Evolutionary conservation across 2,329 filamentous ascomycete species (phyloP), one percentile per base, ranked within the genome.

Genomic region (Pyrenochaeta sp.): DNA sequence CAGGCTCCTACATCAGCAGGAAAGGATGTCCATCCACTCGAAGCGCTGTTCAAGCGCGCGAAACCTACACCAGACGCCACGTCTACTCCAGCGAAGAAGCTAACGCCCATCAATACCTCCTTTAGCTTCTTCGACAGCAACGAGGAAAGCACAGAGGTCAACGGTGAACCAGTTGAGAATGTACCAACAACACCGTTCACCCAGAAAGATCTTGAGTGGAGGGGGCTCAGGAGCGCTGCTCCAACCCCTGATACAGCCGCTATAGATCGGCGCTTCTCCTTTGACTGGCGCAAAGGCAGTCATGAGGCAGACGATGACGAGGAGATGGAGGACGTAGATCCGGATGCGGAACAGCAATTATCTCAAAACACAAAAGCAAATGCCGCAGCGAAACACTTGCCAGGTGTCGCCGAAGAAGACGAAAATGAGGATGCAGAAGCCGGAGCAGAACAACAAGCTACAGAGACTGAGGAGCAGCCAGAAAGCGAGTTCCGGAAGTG

Each of bases 211-310:
- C 82, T 94, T 30, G 89, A 92, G 67, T 87, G 83, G 79, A 86
- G 93, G 61, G 86, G 86, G 50, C 74, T 91, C n/a, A 86, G 95
- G 54, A 97, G 93, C 73, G 93, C 93, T 5, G 95, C 95, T 2
- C 95, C 95, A 0, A 99, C 95, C 0, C 95, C 95, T 0, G 95
- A 99, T 73, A 98, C 95, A 0, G 92, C 92, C 1, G 88, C 93
- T 58, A 88, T 91, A 1, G 88, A 83, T 40, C 86, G 87, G 28
- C 84, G 82, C 55, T 89, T 90, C 71, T 83, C 62, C 82, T 89
- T 84, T 40, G 79, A 64, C 44, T 78, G 74, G 75, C 65, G 73
- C 37, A 72, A 70, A n/a, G 64, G 64, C 49, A 78, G 76, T 27
- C 77, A 79, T 2, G 79, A 80, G n/a, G 78, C 77, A 1, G 80